A percentile compares a stretch with the other conserved stretches of the same genome.
Conservation (phyloP, 495 filamentous ascomycete genomes). For the Pyrenula aspistea region DNA sequence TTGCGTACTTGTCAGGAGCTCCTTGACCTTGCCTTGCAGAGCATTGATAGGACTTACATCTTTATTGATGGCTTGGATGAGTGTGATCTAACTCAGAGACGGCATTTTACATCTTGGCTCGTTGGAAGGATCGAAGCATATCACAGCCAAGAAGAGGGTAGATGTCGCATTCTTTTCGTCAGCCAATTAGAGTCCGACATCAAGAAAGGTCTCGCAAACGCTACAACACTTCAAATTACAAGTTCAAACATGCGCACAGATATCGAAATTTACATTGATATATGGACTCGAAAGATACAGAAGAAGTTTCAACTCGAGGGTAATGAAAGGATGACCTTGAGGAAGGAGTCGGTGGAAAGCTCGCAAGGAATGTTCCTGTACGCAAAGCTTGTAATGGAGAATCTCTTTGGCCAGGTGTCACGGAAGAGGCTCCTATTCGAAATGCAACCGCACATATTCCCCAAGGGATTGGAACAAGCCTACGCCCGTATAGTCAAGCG, state of each 20-base stretch:
- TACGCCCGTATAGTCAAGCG: conserved; percentile 12
- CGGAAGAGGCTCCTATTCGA: conserved; percentile 17
- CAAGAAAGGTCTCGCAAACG: conserved; percentile 2
- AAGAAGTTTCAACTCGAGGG: conserved; percentile 13
- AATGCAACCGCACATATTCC: conserved; percentile 18
- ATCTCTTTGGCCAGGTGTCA: conserved; percentile 21
- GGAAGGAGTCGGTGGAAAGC: background rate
- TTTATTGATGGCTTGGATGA: conserved; percentile 1
- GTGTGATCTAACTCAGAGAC: background rate
- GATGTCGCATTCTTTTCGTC: conserved; percentile 4
- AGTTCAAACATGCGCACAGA: conserved; percentile 15
- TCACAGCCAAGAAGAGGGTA: conserved; percentile 13
- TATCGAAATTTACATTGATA: conserved; percentile 14
- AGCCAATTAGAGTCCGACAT: background rate
- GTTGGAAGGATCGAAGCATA: conserved; percentile 10
- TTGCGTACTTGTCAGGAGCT: conserved; percentile 8
- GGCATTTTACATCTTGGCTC: conserved; percentile 5
- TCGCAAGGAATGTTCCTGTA: conserved; percentile 36
- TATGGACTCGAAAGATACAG: conserved; percentile 10
- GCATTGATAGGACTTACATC: background rate
- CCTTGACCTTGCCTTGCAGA: background rate
- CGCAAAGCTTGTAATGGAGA: conserved; percentile 28
- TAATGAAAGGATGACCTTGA: background rate
- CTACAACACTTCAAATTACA: conserved; percentile 11
- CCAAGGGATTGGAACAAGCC: conserved; percentile 24